Base-by-base conservation (phyloP, 352 stramenopile species). In the Phytophthora tentaculata region DNA sequence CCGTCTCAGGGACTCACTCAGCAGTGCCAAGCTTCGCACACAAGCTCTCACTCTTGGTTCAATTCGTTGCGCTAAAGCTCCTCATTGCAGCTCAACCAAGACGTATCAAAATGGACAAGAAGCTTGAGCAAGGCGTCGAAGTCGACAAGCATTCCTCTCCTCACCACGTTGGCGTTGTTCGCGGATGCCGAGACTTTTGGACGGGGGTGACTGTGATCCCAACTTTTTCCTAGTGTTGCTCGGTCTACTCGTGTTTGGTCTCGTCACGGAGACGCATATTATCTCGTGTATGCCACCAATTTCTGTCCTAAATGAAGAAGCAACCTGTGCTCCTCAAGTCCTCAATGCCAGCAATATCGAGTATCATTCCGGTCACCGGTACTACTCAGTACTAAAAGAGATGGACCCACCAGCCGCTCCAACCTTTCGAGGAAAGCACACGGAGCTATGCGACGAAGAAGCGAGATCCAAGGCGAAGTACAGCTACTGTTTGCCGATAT, bases 401-500 rank as follows among this genome's bases (percentile, higher is more conserved):
- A 60, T 73, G 53, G 65, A 68, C 20, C 48, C 65, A 2, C 13
- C 55, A 24, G 29, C 41, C 24, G 44, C 65, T 7, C 78, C 78
- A 47, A 64, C 67, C 10, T 77, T 86, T 47, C 28, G 20, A 2
- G 60, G 66, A 24, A 66, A 78, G 4, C 66, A 74, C 32, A 41
- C 32, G 4, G 29, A 49, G 2, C 61, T 78, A 5, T 78, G 71
- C 43, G 45, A 78, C 19, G 52, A 43, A 41, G n/a, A 22, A 20
- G 48, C 23, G 23, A 50, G 35, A 20, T 39, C 8, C n/a, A 52
- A 58, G 20, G 26, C 24, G 0, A 73, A 62, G 22, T 64, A 51
- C 35, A n/a, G 51, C 52, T 84, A 83, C 54, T 89, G 81, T 10
- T 73, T 89, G 13, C 81, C 81, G 39, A 85, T 89, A 26, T 78